Evolutionary conservation across 176 grass and related monocot genomes (phyloP).

Genomic region (Musa troglodytarum): DNA sequence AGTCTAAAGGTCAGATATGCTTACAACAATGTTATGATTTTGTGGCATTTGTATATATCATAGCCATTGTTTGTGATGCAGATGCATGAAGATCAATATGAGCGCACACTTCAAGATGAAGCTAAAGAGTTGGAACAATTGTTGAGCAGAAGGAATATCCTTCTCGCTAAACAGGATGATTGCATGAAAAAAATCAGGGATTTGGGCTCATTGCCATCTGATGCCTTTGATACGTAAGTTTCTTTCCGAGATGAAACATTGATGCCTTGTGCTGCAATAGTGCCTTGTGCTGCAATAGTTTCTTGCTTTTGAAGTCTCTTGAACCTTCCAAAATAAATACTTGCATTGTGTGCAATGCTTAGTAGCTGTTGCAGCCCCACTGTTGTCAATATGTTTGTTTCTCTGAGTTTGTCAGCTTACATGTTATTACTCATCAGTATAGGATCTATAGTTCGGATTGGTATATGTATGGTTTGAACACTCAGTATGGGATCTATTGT

Average conservation of each 20-base stretch:
- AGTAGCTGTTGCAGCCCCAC: too few species aligned
- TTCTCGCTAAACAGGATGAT: conserved; percentile 87
- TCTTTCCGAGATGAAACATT: not conserved
- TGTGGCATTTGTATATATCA: conserved; percentile 15
- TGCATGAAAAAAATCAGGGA: conserved; percentile 97
- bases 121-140: conserved; percentile 82
- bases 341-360: not conserved
- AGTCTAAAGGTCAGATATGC: conserved; percentile 54
- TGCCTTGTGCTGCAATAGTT: too few species aligned
- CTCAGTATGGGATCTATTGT: too few species aligned
- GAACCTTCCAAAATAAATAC: not conserved
- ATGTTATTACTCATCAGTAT: not conserved
- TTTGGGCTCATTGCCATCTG: conserved; percentile 80
- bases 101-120: conserved; percentile 68
- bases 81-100: conserved; percentile 61
- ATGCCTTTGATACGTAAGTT: conserved; percentile 87
- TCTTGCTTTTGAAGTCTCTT: not conserved
- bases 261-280: too few species aligned
- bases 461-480: too few species aligned
- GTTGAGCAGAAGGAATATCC: conserved; percentile 59
- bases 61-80: conserved; percentile 27
- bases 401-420: not conserved
- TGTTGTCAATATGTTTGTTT: too few species aligned
- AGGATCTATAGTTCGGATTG: not conserved
- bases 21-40: conserved; percentile 1